phyloP scores from a whole-genome alignment of 805 yeast genomes.

The Saturnispora zaruensis region DNA sequence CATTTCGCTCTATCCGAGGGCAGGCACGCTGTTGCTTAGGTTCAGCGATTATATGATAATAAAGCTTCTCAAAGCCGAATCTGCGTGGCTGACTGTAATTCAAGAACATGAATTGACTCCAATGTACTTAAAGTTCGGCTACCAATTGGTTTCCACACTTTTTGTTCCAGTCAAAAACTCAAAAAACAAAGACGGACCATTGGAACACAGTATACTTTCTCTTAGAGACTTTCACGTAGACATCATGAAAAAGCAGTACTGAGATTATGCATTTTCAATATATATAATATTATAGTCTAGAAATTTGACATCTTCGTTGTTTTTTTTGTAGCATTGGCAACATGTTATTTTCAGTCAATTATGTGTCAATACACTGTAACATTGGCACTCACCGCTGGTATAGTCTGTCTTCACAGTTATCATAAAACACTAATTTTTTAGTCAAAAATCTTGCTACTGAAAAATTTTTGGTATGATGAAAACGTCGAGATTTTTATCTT shows the following conservation, averaged over 20 bases:
- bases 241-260: constrained; percentile 23
- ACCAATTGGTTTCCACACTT: constrained; percentile 21
- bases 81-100: constrained; percentile 35
- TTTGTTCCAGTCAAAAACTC: constrained; percentile 20
- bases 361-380: no score
- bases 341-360: neutral
- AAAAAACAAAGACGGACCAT: constrained; percentile 9
- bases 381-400: no score
- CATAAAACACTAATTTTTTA: no score
- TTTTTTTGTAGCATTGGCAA: neutral
- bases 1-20: constrained; percentile 40
- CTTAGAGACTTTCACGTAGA: constrained; percentile 34
- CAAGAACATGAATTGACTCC: constrained; percentile 40
- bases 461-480: neutral
- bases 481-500: constrained; percentile 1
- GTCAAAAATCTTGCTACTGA: neutral
- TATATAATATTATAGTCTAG: neutral
- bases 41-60: constrained; percentile 14
- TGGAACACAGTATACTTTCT: constrained; percentile 36
- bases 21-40: constrained; percentile 22
- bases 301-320: neutral
- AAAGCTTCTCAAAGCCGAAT: constrained; percentile 11
- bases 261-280: neutral
- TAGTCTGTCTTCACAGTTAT: no score
- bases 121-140: constrained; percentile 39